Conservation (phyloP, 2,329 filamentous ascomycete genomes). For the Mycogone perniciosa region DNA sequence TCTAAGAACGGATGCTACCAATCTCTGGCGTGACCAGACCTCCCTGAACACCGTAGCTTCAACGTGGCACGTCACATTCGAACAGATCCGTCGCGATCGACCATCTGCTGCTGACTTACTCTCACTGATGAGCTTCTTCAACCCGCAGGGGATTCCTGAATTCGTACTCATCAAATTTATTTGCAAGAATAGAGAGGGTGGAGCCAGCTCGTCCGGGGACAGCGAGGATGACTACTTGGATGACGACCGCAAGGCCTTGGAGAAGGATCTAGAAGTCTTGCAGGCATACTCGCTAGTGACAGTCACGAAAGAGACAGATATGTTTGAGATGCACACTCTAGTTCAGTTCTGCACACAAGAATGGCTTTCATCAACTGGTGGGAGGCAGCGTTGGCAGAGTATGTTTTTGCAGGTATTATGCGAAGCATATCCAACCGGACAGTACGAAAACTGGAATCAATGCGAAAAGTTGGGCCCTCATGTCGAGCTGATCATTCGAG, state of each 20-base stretch:
- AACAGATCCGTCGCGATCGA: slow-evolving; percentile 27
- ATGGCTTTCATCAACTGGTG: background rate
- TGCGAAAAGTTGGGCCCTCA: background rate
- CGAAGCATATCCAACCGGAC: slow-evolving; percentile 14
- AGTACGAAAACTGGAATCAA: background rate
- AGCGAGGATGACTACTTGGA: background rate
- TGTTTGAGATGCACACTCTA: background rate
- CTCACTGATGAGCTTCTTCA: slow-evolving; percentile 41
- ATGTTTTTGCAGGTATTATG: too few species aligned
- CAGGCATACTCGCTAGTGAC: background rate
- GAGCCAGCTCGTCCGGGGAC: background rate
- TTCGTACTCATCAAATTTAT: background rate
- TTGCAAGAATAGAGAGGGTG: background rate
- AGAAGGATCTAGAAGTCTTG: background rate
- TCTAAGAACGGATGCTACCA: background rate
- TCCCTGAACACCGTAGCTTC: background rate
- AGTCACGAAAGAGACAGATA: background rate
- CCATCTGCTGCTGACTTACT: slow-evolving; percentile 35
- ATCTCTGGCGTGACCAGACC: background rate
- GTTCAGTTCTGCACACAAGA: too few species aligned
- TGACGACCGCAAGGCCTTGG: background rate
- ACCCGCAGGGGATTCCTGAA: slow-evolving; percentile 34
- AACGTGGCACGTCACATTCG: slow-evolving; percentile 14
- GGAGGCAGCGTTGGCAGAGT: too few species aligned
- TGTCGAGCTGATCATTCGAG: background rate